Evolutionary conservation across 1,284 basidiomycete genomes (phyloP).

Genomic region (Peniophora sp.): DNA sequence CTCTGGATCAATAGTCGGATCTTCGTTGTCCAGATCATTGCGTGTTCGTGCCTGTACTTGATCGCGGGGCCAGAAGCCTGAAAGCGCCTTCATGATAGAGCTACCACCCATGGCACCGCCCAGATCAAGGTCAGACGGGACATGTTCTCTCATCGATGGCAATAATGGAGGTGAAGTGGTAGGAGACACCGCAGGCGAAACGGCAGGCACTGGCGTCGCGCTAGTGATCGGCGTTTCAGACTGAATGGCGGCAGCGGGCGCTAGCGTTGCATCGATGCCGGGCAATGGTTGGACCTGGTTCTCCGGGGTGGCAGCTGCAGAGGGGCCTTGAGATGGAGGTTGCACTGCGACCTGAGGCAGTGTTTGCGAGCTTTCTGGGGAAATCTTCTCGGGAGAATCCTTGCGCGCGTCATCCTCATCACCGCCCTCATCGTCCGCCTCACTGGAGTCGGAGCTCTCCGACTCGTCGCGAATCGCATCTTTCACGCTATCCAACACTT

Average conservation of each 20-base stretch:
- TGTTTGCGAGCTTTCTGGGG: constrained; percentile 27
- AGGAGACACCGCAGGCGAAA: constrained; percentile 47
- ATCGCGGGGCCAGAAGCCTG: constrained; percentile 72
- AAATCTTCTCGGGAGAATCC: constrained; percentile 15
- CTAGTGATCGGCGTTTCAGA: not conserved
- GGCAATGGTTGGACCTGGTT: not conserved
- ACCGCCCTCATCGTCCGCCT: constrained; percentile 85
- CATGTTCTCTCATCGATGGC: constrained; percentile 1
- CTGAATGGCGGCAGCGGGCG: not conserved
- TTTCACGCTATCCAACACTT: constrained; percentile 86
- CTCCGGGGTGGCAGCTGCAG: constrained; percentile 9
- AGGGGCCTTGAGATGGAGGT: not conserved
- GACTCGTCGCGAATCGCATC: constrained; percentile 90
- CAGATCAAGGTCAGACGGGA: constrained; percentile 47
- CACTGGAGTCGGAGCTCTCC: constrained; percentile 71
- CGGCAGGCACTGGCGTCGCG: not conserved
- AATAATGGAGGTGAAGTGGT: constrained; percentile 27
- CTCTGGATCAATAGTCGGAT: constrained; percentile 69
- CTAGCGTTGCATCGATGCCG: not conserved
- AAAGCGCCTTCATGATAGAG: constrained; percentile 82
- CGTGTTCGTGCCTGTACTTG: constrained; percentile 35
- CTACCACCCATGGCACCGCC: constrained; percentile 45
- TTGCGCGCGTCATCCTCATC: constrained; percentile 46
- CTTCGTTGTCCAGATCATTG: constrained; percentile 48
- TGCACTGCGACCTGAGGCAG: constrained; percentile 16